These are phyloP conservation scores for Monilinia polystroma DNA, from an alignment of 2,329 filamentous ascomycete genomes.

Conservation along the genomic window DNA sequence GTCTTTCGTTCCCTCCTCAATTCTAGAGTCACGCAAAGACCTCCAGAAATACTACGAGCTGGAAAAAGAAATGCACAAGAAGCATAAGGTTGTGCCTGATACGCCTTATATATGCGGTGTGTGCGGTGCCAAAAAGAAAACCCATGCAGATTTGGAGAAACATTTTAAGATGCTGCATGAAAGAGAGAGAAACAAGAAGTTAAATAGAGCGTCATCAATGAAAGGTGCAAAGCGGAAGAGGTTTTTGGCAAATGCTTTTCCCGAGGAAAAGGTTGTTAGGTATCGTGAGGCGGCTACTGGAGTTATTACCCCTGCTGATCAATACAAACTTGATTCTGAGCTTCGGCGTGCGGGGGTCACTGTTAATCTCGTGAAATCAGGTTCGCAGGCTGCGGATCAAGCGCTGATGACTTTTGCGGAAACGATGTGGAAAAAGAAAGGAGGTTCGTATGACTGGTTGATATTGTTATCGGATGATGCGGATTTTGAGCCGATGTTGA, in stretches of 20 bases:
- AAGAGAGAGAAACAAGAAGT: not conserved
- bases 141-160: not conserved
- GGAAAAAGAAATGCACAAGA: not conserved
- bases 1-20: not conserved
- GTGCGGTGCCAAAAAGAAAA: constrained; percentile 1
- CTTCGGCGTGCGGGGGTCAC: not conserved
- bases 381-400: not conserved
- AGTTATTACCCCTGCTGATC: not conserved
- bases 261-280: not conserved
- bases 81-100: not conserved
- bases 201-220: not conserved
- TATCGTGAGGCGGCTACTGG: constrained; percentile 1
- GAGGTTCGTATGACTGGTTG: not conserved
- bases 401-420: not conserved
- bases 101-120: constrained; percentile 4
- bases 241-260: not conserved
- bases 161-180: not conserved
- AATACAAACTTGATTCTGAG: constrained; percentile 2
- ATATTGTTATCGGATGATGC: constrained; percentile 11
- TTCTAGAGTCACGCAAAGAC: not conserved
- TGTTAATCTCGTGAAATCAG: not conserved
- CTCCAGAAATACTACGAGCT: not conserved
- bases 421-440: not conserved
- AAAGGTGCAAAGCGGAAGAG: not conserved
- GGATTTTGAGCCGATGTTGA: not conserved